phyloP scores from a whole-genome alignment of 495 filamentous ascomycete species.

The Tuber melanosporum region DNA sequence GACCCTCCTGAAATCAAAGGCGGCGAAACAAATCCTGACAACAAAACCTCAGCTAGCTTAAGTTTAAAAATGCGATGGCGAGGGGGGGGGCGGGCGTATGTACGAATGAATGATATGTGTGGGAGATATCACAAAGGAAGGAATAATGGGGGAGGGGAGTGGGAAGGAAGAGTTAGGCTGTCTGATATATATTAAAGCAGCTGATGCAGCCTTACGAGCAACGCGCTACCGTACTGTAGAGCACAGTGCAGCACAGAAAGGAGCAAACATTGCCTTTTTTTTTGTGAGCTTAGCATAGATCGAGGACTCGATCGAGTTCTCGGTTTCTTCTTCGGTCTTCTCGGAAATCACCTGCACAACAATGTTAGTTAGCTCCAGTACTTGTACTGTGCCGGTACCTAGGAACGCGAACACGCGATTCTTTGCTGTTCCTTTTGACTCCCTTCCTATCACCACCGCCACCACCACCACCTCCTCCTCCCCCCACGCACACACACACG shows the following conservation, averaged over 20 bases:
- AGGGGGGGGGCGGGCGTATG: neutral
- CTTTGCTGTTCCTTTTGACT: neutral
- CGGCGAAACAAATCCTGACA: slow-evolving; percentile 2
- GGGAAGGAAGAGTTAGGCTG: neutral
- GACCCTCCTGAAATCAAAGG: neutral
- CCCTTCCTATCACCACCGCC: neutral
- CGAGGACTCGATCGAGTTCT: neutral
- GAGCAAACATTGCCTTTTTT: neutral
- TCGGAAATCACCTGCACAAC: neutral
- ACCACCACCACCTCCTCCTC: no score
- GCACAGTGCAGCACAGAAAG: neutral
- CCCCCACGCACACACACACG: neutral
- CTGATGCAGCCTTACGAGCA: slow-evolving; percentile 3
- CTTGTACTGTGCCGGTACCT: neutral
- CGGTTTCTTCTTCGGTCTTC: neutral
- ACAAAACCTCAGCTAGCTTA: neutral
- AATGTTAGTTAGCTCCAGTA: neutral
- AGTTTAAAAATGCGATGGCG: neutral
- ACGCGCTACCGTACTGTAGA: neutral
- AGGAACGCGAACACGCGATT: neutral
- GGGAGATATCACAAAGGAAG: neutral
- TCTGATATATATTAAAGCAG: neutral
- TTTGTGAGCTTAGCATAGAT: slow-evolving; percentile 3
- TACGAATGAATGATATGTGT: neutral
- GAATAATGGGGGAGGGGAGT: neutral